These are phyloP conservation scores for Prunus mira DNA, from an alignment of 306 rosid species.

Conservation along the genomic window DNA sequence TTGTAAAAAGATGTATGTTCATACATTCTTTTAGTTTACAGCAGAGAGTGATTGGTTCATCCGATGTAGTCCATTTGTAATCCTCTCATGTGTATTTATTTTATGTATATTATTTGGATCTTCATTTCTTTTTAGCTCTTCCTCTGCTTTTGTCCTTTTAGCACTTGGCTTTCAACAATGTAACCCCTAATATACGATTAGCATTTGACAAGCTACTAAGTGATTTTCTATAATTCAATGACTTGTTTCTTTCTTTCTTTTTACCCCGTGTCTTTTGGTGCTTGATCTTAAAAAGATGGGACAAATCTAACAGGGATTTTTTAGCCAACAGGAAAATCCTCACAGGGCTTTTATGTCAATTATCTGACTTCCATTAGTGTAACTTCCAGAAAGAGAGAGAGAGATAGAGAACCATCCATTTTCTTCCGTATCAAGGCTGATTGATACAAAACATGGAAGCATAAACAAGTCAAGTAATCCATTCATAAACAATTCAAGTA, in stretches of 20 bases:
- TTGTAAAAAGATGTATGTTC: conserved; percentile 31
- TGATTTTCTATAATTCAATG: no score
- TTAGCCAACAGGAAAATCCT: no score
- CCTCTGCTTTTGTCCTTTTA: not conserved
- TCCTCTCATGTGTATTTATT: not conserved
- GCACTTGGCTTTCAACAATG: not conserved
- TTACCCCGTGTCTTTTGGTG: no score
- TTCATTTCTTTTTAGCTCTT: not conserved
- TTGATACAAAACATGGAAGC: no score
- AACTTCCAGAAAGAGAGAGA: no score
- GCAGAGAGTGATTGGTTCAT: conserved; percentile 21
- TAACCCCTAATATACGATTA: not conserved
- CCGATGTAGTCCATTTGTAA: not conserved
- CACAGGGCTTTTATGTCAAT: no score
- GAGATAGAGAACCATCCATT: no score
- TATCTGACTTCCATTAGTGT: no score
- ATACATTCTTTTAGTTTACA: conserved; percentile 22
- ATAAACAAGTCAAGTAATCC: not conserved
- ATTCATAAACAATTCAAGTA: not conserved
- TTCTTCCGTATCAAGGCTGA: no score
- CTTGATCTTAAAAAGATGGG: no score
- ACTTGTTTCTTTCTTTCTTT: no score
- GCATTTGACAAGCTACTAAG: not conserved
- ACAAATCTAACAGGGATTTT: no score
- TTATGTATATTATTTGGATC: not conserved